Evolutionary conservation across 352 stramenopile species (phyloP).

Genomic region (Blastocystis sp.): DNA sequence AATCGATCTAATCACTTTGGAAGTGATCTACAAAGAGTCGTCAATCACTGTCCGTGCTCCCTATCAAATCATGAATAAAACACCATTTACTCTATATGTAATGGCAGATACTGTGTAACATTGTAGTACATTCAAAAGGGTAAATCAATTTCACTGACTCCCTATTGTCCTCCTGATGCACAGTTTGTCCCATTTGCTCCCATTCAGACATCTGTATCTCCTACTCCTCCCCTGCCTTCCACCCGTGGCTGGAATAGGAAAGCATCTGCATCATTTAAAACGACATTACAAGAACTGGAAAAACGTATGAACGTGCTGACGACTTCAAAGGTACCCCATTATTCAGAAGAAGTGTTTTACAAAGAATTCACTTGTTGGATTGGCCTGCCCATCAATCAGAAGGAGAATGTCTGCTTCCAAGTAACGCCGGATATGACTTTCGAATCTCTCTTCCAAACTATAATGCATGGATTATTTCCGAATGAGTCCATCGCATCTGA

Average conservation of each 20-base stretch:
- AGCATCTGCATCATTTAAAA: no score
- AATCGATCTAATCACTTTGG: background rate
- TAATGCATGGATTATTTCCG: background rate
- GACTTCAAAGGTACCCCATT: background rate
- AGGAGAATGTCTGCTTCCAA: background rate
- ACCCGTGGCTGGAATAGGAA: background rate
- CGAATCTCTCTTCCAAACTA: background rate
- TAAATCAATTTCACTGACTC: background rate
- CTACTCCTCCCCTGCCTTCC: background rate
- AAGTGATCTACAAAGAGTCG: background rate
- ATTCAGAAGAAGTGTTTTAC: background rate
- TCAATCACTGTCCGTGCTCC: background rate
- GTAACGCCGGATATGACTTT: background rate
- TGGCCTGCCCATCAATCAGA: constrained; percentile 20
- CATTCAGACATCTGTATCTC: background rate
- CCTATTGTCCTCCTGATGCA: background rate
- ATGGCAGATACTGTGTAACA: background rate
- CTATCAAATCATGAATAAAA: constrained; percentile 9
- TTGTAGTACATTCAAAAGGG: background rate
- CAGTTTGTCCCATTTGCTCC: background rate
- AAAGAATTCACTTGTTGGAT: background rate
- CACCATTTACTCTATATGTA: background rate
- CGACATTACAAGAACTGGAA: background rate
- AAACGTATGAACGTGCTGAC: background rate
- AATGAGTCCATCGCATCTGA: background rate